These are phyloP conservation scores for Noccaea bulbosa DNA, from an alignment of 345 rosid species.

Conservation along the genomic window DNA sequence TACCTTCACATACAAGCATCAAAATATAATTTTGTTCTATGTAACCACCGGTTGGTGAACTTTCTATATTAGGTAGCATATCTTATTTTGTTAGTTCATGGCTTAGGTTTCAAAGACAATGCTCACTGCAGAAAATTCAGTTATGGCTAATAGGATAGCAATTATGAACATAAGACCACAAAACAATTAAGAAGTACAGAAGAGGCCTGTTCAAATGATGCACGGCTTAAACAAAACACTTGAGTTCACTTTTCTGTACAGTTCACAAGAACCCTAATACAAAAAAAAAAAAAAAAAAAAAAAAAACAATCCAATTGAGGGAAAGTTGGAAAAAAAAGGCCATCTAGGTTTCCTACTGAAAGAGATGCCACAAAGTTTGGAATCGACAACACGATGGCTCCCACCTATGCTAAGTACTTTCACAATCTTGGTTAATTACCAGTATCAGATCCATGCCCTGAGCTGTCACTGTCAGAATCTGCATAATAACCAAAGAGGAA, in stretches of 20 bases:
- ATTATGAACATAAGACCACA: slow-evolving; percentile 2
- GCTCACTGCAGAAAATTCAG: background rate
- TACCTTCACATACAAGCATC: slow-evolving; percentile 54
- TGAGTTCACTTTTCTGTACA: slow-evolving; percentile 36
- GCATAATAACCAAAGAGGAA: slow-evolving; percentile 25
- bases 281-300: slow-evolving; percentile 40
- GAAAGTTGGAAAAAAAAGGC: background rate
- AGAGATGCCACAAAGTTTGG: slow-evolving; percentile 28
- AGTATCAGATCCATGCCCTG: slow-evolving; percentile 36
- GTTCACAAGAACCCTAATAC: slow-evolving; percentile 37
- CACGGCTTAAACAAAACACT: slow-evolving; percentile 22
- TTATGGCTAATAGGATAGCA: background rate
- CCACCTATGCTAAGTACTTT: slow-evolving; percentile 41
- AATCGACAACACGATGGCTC: slow-evolving; percentile 30
- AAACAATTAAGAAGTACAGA: slow-evolving; percentile 4
- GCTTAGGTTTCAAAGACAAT: background rate
- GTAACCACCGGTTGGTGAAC: slow-evolving; percentile 55
- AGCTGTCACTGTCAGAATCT: slow-evolving; percentile 45
- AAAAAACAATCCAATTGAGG: slow-evolving; percentile 28
- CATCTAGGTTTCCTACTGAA: slow-evolving; percentile 31
- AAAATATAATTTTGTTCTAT: slow-evolving; percentile 18
- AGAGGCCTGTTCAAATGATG: slow-evolving; percentile 27
- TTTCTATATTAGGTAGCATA: slow-evolving; percentile 36
- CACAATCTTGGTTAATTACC: slow-evolving; percentile 38
- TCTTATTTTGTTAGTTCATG: background rate